Evolutionary conservation across 202 grass and related monocot genomes (phyloP).

Genomic region (Bolboschoenoplectus hybrid): DNA sequence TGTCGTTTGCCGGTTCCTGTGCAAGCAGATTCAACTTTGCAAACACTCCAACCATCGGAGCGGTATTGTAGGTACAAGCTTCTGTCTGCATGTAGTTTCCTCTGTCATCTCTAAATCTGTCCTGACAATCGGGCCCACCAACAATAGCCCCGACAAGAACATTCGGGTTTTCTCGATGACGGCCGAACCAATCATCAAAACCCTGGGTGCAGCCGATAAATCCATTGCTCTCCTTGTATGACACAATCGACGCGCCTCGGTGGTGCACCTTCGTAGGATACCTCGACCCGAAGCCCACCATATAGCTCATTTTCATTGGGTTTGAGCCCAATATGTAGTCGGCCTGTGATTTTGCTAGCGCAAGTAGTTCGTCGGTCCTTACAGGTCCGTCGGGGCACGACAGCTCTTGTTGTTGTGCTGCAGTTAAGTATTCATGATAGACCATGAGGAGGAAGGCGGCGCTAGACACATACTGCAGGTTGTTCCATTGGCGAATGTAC

Average conservation of each 20-base stretch:
- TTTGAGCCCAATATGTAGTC: constrained; percentile 85
- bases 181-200: constrained; percentile 78
- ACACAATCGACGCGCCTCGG: constrained; percentile 74
- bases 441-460: constrained; percentile 77
- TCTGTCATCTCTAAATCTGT: constrained; percentile 75
- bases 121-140: constrained; percentile 65
- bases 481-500: constrained; percentile 88
- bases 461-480: constrained; percentile 84
- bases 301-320: constrained; percentile 76
- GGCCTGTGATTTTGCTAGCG: constrained; percentile 66
- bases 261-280: constrained; percentile 73
- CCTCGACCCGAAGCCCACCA: constrained; percentile 68
- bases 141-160: constrained; percentile 79
- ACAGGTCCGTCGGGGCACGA: constrained; percentile 50
- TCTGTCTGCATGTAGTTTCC: constrained; percentile 84
- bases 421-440: constrained; percentile 62
- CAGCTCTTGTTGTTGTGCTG: constrained; percentile 5
- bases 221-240: constrained; percentile 71
- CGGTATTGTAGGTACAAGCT: constrained; percentile 87
- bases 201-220: constrained; percentile 94
- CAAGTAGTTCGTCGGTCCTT: constrained; percentile 47
- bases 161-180: constrained; percentile 59
- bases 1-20: neutral
- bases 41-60: constrained; percentile 84
- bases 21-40: constrained; percentile 64